A percentile compares a stretch with the other conserved stretches of the same genome.
Conservation (phyloP, 176 grass and related monocot genomes). For the Aegilops longissima region DNA sequence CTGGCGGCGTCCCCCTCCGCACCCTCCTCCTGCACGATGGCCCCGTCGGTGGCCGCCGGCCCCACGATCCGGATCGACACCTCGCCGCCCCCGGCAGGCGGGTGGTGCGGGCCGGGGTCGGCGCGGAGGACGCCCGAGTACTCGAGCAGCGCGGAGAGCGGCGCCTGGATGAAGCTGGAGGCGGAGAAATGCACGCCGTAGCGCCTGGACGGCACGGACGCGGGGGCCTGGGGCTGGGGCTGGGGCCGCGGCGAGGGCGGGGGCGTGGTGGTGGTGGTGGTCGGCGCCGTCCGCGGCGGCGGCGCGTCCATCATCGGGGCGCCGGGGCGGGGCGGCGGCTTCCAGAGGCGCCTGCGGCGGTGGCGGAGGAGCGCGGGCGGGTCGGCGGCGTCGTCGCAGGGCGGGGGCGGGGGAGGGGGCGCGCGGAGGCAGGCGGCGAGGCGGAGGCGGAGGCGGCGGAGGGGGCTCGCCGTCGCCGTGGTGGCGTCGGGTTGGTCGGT, state of each 20-base stretch:
- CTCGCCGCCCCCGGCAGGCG: constrained; percentile 39
- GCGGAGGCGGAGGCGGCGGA: constrained; percentile 45
- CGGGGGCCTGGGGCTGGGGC: neutral
- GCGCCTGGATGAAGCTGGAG: constrained; percentile 87
- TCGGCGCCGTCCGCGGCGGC: neutral
- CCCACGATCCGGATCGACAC: constrained; percentile 94
- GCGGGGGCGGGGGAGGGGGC: neutral
- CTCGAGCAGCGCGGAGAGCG: constrained; percentile 81
- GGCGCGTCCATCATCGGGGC: constrained; percentile 52
- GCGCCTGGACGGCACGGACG: constrained; percentile 47
- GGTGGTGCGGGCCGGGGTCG: constrained; percentile 32
- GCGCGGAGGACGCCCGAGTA: constrained; percentile 82
- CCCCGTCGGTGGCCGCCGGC: constrained; percentile 31
- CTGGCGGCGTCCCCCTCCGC: neutral
- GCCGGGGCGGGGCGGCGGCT: neutral
- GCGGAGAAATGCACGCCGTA: constrained; percentile 86
- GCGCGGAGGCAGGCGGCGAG: constrained; percentile 37
- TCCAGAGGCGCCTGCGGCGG: constrained; percentile 35
- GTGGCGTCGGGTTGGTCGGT: neutral
- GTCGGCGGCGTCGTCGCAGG: neutral
- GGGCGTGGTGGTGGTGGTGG: neutral
- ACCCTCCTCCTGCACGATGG: constrained; percentile 25
- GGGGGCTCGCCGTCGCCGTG: constrained; percentile 22
- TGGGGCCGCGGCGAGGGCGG: neutral
- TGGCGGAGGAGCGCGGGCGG: constrained; percentile 19